These are phyloP conservation scores for Diaporthe australafricana DNA, from an alignment of 2,329 filamentous ascomycete species.

Conservation along the genomic window DNA sequence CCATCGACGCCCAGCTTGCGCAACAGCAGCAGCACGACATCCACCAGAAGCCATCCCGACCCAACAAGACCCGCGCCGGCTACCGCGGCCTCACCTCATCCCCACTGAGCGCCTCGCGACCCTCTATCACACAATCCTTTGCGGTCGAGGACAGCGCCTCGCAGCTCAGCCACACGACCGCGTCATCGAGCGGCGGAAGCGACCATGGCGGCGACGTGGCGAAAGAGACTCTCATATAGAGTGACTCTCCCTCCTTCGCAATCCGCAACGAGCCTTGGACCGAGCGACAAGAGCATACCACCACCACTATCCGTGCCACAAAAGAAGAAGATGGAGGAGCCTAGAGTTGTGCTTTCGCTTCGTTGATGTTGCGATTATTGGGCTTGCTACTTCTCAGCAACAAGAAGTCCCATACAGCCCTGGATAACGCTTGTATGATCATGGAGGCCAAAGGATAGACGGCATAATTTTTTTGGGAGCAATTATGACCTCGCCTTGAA, in stretches of 20 bases:
- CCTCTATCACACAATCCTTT: slow-evolving; percentile 33
- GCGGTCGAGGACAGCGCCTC: slow-evolving; percentile 32
- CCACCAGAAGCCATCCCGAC: slow-evolving; percentile 17
- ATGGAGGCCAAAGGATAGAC: background rate
- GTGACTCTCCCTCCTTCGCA: no score
- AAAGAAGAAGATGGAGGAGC: background rate
- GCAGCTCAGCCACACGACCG: slow-evolving; percentile 15
- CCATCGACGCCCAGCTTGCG: slow-evolving; percentile 49
- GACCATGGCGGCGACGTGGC: background rate
- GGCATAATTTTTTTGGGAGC: background rate
- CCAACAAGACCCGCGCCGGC: slow-evolving; percentile 28
- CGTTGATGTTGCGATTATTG: background rate
- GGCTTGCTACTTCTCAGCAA: background rate
- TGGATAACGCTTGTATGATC: slow-evolving; percentile 9
- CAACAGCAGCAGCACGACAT: slow-evolving; percentile 20
- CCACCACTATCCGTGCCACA: background rate
- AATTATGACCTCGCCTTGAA: background rate
- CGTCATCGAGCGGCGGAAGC: slow-evolving; percentile 15
- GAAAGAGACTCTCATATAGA: background rate
- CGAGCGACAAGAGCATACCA: no score
- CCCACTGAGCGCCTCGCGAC: slow-evolving; percentile 26
- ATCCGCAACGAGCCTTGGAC: background rate
- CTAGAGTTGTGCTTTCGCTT: no score
- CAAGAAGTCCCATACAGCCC: background rate
- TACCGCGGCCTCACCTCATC: slow-evolving; percentile 35